These are phyloP conservation scores for Myriosclerotinia duriaeana DNA, from an alignment of 2,329 filamentous ascomycete genomes.

Conservation along the genomic window DNA sequence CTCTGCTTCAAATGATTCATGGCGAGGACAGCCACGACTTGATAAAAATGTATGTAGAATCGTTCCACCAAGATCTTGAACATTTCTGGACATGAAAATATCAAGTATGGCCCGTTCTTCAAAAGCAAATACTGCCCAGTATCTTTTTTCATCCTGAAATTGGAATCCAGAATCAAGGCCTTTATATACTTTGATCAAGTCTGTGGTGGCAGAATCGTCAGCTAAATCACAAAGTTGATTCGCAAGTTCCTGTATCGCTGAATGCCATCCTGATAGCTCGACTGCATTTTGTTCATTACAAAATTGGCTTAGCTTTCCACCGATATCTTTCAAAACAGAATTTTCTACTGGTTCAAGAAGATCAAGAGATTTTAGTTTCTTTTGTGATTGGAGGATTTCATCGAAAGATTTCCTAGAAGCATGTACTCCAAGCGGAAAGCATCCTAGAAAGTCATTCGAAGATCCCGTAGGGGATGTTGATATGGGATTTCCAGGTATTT, in stretches of 20 bases:
- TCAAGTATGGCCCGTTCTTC: constrained; percentile 34
- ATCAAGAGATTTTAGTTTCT: constrained; percentile 30
- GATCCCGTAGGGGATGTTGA: constrained; percentile 43
- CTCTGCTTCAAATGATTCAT: constrained; percentile 43
- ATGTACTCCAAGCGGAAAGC: constrained; percentile 49
- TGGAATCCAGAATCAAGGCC: constrained; percentile 44
- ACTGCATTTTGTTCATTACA: constrained; percentile 34
- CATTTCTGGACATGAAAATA: constrained; percentile 43
- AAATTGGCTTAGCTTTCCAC: constrained; percentile 8
- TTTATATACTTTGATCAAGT: constrained; percentile 43
- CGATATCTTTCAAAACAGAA: constrained; percentile 17
- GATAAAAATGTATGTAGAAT: constrained; percentile 45
- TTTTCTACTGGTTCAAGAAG: constrained; percentile 19
- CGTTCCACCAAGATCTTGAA: constrained; percentile 39
- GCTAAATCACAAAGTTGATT: constrained; percentile 26
- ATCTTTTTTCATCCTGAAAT: constrained; percentile 38
- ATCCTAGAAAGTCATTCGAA: constrained; percentile 46
- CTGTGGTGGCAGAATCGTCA: constrained; percentile 12
- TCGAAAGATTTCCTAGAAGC: constrained; percentile 45
- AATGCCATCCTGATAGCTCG: constrained; percentile 26
- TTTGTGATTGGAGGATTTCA: constrained; percentile 47
- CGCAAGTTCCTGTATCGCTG: constrained; percentile 30
- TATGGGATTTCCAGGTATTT: constrained; percentile 36
- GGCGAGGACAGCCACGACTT: constrained; percentile 41
- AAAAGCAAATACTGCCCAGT: constrained; percentile 42